Percentiles rank a stretch among this genome's conserved stretches.
These are phyloP conservation scores for Phytopythium sindhum DNA, from an alignment of 352 stramenopile species.

Conservation along the genomic window DNA sequence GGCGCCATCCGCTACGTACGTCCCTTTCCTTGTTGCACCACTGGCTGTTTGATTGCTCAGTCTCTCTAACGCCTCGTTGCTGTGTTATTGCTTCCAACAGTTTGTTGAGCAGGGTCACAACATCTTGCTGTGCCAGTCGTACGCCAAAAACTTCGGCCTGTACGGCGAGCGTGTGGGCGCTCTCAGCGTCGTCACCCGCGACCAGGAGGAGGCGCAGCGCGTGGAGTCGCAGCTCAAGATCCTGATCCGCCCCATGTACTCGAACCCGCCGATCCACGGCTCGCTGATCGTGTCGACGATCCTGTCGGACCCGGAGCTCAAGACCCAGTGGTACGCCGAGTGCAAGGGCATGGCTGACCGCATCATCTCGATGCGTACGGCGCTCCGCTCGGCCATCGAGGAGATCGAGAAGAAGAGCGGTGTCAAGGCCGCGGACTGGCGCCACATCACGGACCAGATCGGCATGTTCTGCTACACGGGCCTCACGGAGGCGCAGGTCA, in stretches of 20 bases:
- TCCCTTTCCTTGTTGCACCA: slow-evolving; percentile 1
- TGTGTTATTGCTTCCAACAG: slow-evolving; percentile 8
- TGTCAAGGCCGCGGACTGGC: slow-evolving; percentile 87
- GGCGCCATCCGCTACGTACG: slow-evolving; percentile 89
- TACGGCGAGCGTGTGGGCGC: slow-evolving; percentile 98
- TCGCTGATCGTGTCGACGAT: slow-evolving; percentile 97
- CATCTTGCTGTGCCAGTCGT: slow-evolving; percentile 97
- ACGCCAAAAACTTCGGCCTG: slow-evolving; percentile 99
- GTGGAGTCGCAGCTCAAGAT: slow-evolving; percentile 99
- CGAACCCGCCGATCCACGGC: slow-evolving; percentile 98
- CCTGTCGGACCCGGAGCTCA: slow-evolving; percentile 91
- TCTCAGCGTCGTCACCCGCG: slow-evolving; percentile 93
- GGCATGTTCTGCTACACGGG: slow-evolving; percentile 99
- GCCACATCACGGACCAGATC: slow-evolving; percentile 98
- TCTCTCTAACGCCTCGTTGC: not conserved
- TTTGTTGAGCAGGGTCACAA: slow-evolving; percentile 99
- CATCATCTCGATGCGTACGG: slow-evolving; percentile 93
- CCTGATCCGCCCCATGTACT: slow-evolving; percentile 99
- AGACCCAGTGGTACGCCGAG: slow-evolving; percentile 92
- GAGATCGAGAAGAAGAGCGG: slow-evolving; percentile 73
- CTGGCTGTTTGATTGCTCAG: not conserved
- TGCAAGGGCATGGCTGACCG: slow-evolving; percentile 96
- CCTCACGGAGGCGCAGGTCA: slow-evolving; percentile 93
- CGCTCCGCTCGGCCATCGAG: slow-evolving; percentile 79
- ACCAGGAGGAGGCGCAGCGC: slow-evolving; percentile 93